Conservation (phyloP, 176 grass and related monocot species). For the Echinochloa phyllopogon region DNA sequence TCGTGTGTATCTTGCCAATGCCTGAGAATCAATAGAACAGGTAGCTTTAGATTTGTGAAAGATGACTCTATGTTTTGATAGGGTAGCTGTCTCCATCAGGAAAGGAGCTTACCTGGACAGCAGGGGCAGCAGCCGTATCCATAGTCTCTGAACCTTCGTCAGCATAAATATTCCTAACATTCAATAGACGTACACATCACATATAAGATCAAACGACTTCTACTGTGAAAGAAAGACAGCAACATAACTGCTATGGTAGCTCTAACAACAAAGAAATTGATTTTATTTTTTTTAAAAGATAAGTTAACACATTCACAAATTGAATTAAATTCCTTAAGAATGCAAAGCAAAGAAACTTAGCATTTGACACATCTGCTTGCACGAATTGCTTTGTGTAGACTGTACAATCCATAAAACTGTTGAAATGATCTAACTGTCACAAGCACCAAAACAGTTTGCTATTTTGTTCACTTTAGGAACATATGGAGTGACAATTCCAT, state of each 20-base stretch:
- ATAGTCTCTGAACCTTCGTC: conserved; percentile 76
- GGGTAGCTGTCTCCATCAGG: conserved; percentile 25
- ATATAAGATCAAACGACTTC: conserved; percentile 12
- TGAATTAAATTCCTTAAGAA: conserved; percentile 1
- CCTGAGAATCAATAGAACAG: conserved; percentile 55
- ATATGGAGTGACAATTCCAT: neutral
- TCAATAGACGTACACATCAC: conserved; percentile 39
- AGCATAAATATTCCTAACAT: conserved; percentile 85
- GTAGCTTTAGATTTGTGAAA: conserved; percentile 36
- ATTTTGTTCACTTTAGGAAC: neutral
- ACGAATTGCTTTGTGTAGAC: neutral
- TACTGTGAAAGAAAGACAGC: conserved; percentile 23
- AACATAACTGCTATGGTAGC: neutral
- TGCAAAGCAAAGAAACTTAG: conserved; percentile 20
- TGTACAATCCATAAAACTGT: conserved; percentile 1
- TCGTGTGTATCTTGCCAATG: conserved; percentile 88
- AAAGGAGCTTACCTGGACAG: conserved; percentile 73
- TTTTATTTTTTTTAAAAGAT: neutral
- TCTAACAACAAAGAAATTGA: neutral
- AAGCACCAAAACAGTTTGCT: neutral
- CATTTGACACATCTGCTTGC: neutral
- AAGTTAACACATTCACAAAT: neutral
- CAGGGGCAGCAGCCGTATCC: conserved; percentile 62
- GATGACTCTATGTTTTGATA: conserved; percentile 18
- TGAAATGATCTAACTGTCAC: conserved; percentile 1